A percentile compares a stretch with the other conserved stretches of the same genome.
Conservation (phyloP, 805 yeast genomes). For the Starmera pachycereana region DNA sequence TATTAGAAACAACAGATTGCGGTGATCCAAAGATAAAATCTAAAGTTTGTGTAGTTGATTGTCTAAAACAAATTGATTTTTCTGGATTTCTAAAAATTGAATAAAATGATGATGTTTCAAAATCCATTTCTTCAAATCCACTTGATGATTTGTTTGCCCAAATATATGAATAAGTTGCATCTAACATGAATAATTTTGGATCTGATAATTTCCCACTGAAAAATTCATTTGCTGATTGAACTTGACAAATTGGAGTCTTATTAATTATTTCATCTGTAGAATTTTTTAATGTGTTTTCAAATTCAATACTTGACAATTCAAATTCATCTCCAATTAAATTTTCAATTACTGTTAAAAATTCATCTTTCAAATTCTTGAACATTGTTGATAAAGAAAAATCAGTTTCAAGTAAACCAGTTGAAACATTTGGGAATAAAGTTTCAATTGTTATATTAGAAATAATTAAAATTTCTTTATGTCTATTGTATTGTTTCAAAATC, state of each 20-base stretch:
- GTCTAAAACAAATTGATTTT: not conserved
- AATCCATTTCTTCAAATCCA: not conserved
- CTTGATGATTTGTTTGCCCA: not conserved
- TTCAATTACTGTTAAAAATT: not conserved
- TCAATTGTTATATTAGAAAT: not conserved
- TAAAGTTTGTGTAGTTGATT: not conserved
- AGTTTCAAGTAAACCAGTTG: not conserved
- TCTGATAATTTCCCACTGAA: not conserved
- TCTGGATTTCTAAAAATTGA: not conserved
- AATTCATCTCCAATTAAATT: not conserved
- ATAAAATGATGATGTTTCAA: not conserved
- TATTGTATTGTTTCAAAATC: constrained; percentile 19
- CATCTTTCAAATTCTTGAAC: not conserved
- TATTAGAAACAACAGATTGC: constrained; percentile 14
- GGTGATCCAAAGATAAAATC: constrained; percentile 6
- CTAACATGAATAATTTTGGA: constrained; percentile 8
- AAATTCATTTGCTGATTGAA: not conserved
- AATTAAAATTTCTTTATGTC: constrained; percentile 4
- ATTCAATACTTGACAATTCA: too few species aligned
- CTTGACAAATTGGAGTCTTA: not conserved
- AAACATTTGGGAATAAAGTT: not conserved
- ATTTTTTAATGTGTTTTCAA: not conserved
- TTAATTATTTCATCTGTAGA: not conserved
- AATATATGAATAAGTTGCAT: constrained; percentile 2
- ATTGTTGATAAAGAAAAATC: not conserved